Base-by-base conservation (phyloP, 257 asterid species). In the Mitragyna speciosa region DNA sequence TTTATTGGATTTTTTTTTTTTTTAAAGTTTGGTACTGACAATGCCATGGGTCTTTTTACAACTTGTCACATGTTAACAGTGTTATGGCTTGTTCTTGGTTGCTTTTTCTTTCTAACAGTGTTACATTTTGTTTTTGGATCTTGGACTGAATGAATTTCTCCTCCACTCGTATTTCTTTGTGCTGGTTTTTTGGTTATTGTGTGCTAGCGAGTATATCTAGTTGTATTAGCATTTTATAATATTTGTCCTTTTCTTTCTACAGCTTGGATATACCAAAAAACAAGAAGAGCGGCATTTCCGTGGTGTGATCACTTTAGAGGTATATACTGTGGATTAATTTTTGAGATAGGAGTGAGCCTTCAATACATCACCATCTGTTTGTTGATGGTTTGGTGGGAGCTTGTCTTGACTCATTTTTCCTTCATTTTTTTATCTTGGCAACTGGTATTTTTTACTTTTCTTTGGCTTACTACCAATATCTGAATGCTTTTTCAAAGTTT, bases 261-360 rank as follows among this genome's bases (percentile, higher is more conserved):
- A 95, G 99, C 97, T 95, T 83, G 99, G 99, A 54, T 95, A 95
- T 88, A 95, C 99, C 58, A 93, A 95, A 86, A 94, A 92, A 73
- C 98, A 92, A 88, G 99, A 95, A 86, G 99, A 95, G 84, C 88
- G 92, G 3, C 97, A 91, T 86, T 95, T 93, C 79, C 99, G 97
- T 81, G 99, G 99, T 77, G 98, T 92, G 73, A 88, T 95, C 74
- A 92, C 92, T 64, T 89, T 95, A 87, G 99, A 95, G 99, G 99
- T 92, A 81, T 43, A 56, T 26, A 10, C 12, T 67, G 6, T 66
- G 31, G 17, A 24, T 30, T 48, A 65, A 26, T 36, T 0, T 51
- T 12, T 51, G 17, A 49, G 73, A 22, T 28, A 36, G 12, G n/a
- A 63, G 51, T 76, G 30, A 26, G 72, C 54, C n/a, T 12, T 49